Percentiles rank a stretch among this genome's conserved stretches.
phyloP scores from a whole-genome alignment of 2,329 filamentous ascomycete species.

The Ambrosiella cleistominuta region DNA sequence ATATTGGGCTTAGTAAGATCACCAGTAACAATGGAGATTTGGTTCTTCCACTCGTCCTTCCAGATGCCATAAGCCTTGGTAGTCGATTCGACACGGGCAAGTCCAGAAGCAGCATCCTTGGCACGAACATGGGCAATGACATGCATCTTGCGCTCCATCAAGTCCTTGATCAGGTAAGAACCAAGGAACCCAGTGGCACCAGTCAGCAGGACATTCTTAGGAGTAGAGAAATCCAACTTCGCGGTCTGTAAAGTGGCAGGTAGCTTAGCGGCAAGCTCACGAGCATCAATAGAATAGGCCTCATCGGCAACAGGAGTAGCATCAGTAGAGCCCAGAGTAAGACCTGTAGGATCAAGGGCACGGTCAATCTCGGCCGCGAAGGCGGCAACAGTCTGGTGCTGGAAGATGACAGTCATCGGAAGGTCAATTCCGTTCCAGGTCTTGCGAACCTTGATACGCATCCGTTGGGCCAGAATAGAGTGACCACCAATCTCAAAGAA shows the following conservation, averaged over 20 bases:
- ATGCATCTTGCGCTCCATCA: constrained; percentile 45
- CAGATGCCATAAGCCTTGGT: constrained; percentile 67
- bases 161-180: constrained; percentile 57
- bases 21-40: constrained; percentile 52
- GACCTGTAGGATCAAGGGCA: constrained; percentile 15
- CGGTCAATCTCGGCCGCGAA: constrained; percentile 20
- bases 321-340: constrained; percentile 18
- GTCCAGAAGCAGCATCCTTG: constrained; percentile 39
- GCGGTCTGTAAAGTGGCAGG: constrained; percentile 23
- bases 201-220: constrained; percentile 57
- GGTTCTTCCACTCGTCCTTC: constrained; percentile 46
- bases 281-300: constrained; percentile 35
- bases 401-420: constrained; percentile 20
- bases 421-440: constrained; percentile 18
- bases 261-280: constrained; percentile 32
- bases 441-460: constrained; percentile 18
- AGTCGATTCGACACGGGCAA: constrained; percentile 48
- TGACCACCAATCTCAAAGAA: constrained; percentile 26
- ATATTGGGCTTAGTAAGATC: constrained; percentile 57
- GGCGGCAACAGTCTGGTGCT: constrained; percentile 17
- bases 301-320: constrained; percentile 17
- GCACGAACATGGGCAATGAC: constrained; percentile 63
- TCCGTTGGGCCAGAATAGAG: constrained; percentile 41
- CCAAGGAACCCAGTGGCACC: constrained; percentile 83
- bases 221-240: constrained; percentile 17